Evolutionary conservation across 805 yeast genomes (phyloP).

Genomic region (Yarrowia phangngaensis): DNA sequence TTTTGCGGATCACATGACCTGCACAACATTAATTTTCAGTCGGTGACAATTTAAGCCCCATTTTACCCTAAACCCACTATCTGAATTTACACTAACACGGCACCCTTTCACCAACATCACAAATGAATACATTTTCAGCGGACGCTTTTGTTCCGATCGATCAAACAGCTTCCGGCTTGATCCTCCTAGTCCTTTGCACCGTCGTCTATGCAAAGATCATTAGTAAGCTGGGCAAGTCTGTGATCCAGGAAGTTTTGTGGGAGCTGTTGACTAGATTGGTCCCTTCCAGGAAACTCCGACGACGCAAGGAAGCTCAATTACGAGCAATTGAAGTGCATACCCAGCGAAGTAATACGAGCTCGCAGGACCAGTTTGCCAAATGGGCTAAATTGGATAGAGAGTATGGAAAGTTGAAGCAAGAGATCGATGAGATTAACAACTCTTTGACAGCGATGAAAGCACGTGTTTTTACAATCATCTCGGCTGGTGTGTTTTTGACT

Average conservation of each 20-base stretch:
- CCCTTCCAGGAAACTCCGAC: slow-evolving; percentile 39
- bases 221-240: slow-evolving; percentile 40
- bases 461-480: slow-evolving; percentile 40
- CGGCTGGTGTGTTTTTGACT: slow-evolving; percentile 39
- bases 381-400: slow-evolving; percentile 91
- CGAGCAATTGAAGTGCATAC: slow-evolving; percentile 49
- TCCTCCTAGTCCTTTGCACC: slow-evolving; percentile 39
- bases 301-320: slow-evolving; percentile 40
- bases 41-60: too few relatives aligned
- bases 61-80: too few relatives aligned
- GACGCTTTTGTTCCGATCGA: slow-evolving; percentile 1
- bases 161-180: not conserved
- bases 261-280: slow-evolving; percentile 39
- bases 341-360: slow-evolving; percentile 60
- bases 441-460: slow-evolving; percentile 38
- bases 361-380: slow-evolving; percentile 91
- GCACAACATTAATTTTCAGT: too few relatives aligned
- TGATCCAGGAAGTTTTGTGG: slow-evolving; percentile 42
- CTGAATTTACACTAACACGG: too few relatives aligned
- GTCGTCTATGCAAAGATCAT: slow-evolving; percentile 43
- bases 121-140: too few relatives aligned
- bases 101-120: too few relatives aligned
- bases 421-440: slow-evolving; percentile 45
- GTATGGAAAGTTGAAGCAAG: slow-evolving; percentile 53
- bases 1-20: too few relatives aligned